Evolutionary conservation across 2,329 filamentous ascomycete species (phyloP), one percentile per base, ranked within the genome.

Genomic region (Hymenoscyphus repandus): DNA sequence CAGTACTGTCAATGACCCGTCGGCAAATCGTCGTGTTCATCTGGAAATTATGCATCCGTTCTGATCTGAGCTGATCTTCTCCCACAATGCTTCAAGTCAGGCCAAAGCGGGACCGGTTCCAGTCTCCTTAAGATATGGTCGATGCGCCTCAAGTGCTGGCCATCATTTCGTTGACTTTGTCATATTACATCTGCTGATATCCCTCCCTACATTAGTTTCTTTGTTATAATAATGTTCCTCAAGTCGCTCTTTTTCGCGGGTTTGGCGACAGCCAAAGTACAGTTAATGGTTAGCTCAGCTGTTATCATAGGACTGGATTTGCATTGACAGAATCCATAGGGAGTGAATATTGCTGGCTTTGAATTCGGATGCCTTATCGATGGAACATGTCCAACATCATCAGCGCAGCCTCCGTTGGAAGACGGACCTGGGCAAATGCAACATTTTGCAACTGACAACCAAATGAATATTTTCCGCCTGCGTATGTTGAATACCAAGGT

Each of bases 391-490:
- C 54, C 59, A 17, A 56, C 38, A 11, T 48, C 43, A 32, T 52
- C 48, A 5, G 45, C 46, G 4, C 41, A 46, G 13, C 40, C 55
- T 13, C 59, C 59, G 5, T 34, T 61, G 9, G 45, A 36, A 18
- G 60, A 64, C 51, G 62, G 59, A 2, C 30, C 52, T 4, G 62
- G 58, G 7, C 62, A 64, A 38, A 64, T 64, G 60, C 47, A 75
- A 48, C 79, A 83, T 58, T 83, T 82, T 55, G 69, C 73, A 40
- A 69, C 69, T 6, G 72, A 78, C 47, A 72, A 78, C 59, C 70
- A 72, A 47, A 68, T 83, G 52, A 83, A 82, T 62, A 67, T 79
- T 32, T 77, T 82, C 64, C 75, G 79, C 36, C 68, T 85, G 12
- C 78, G 58, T 63, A 52, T 37, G 77, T 31, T 83, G 13, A 18